These are phyloP conservation scores for Starmerella tilneyi DNA, from an alignment of 805 yeast genomes.

Conservation along the genomic window DNA sequence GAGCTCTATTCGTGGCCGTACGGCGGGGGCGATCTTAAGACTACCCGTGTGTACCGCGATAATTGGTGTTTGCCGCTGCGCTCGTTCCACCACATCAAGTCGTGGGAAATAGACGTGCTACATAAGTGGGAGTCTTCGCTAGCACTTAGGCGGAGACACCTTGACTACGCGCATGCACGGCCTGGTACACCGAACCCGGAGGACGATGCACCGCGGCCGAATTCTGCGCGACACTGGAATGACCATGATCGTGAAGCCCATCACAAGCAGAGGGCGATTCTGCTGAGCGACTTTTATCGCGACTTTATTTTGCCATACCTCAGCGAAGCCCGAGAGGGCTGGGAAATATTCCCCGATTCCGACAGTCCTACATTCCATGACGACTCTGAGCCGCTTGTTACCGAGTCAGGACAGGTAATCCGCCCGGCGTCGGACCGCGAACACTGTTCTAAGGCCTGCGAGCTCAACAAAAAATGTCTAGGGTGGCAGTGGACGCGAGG, in stretches of 20 bases:
- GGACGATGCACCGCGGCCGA: no score
- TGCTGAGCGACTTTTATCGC: slow-evolving; percentile 27
- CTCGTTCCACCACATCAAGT: slow-evolving; percentile 5
- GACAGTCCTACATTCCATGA: not conserved
- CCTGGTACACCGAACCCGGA: no score
- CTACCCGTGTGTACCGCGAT: not conserved
- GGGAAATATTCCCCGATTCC: slow-evolving; percentile 1
- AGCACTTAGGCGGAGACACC: not conserved
- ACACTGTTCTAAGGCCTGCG: slow-evolving; percentile 16
- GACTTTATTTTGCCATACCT: slow-evolving; percentile 27
- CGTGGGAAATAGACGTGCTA: slow-evolving; percentile 16
- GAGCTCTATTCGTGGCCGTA: slow-evolving; percentile 5
- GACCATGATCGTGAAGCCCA: slow-evolving; percentile 2
- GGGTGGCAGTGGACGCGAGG: slow-evolving; percentile 21
- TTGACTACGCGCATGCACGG: not conserved
- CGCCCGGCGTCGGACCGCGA: slow-evolving; percentile 17
- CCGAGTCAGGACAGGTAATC: slow-evolving; percentile 1
- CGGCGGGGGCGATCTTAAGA: not conserved
- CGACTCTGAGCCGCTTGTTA: not conserved
- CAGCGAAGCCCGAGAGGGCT: slow-evolving; percentile 23
- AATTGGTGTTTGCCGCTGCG: slow-evolving; percentile 15
- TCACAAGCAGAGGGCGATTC: not conserved
- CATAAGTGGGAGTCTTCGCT: slow-evolving; percentile 7
- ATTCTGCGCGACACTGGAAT: no score
- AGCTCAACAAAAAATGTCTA: slow-evolving; percentile 13